phyloP scores from a whole-genome alignment of 176 grass and related monocot genomes.

The Zizania latifolia region DNA sequence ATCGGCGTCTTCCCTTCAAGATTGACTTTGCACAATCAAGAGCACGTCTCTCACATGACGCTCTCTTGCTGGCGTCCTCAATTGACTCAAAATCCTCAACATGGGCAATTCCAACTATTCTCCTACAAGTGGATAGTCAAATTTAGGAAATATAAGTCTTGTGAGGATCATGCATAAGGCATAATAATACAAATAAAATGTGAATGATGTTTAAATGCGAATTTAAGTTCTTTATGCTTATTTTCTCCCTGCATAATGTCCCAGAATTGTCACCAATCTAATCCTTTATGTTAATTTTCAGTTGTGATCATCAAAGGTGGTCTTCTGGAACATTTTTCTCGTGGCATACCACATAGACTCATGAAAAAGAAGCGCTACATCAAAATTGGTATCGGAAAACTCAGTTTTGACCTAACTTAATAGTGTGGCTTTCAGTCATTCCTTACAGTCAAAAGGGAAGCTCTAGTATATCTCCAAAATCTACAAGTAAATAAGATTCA shows the following conservation, averaged over 20 bases:
- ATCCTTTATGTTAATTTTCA: background rate
- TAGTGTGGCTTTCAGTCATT: background rate
- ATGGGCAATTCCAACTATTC: slow-evolving; percentile 87
- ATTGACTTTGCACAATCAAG: slow-evolving; percentile 67
- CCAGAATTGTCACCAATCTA: background rate
- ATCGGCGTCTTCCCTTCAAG: slow-evolving; percentile 56
- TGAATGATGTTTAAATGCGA: background rate
- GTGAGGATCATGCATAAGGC: background rate
- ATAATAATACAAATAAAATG: background rate
- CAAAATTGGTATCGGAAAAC: background rate
- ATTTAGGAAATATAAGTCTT: background rate
- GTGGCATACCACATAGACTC: background rate
- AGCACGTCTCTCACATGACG: slow-evolving; percentile 51
- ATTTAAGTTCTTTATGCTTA: background rate
- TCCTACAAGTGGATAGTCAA: slow-evolving; percentile 32
- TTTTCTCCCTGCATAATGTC: background rate
- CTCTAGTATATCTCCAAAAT: background rate
- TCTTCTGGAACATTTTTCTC: background rate
- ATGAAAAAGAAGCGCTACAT: background rate
- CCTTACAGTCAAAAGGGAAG: background rate
- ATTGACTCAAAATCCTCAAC: slow-evolving; percentile 88
- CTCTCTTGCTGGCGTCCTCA: slow-evolving; percentile 52
- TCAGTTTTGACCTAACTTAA: background rate
- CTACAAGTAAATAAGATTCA: background rate
- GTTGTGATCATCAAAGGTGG: background rate